Conservation (phyloP, 2,329 filamentous ascomycete species). For the Aspergillus pseudoterreus region DNA sequence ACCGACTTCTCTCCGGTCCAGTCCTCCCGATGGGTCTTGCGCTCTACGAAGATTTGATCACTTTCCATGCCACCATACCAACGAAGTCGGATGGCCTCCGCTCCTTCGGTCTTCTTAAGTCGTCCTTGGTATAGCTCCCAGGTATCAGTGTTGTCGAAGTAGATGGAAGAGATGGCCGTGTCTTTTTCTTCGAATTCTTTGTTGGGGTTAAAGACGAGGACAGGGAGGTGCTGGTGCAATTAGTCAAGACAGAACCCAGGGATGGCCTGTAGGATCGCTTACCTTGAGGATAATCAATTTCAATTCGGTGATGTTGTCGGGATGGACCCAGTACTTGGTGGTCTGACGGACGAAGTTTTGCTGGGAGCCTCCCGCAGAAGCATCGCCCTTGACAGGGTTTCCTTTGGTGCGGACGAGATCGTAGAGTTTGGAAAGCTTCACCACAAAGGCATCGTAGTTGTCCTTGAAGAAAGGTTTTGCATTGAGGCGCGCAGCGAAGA, state of each 20-base stretch:
- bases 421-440: conserved; percentile 92
- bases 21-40: conserved; percentile 97
- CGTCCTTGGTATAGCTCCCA: conserved; percentile 95
- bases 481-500: conserved; percentile 92
- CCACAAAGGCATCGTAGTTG: conserved; percentile 94
- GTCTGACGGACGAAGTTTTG: conserved; percentile 96
- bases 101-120: conserved; percentile 95
- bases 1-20: conserved; percentile 99
- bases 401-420: conserved; percentile 90
- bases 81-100: conserved; percentile 89
- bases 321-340: conserved; percentile 99
- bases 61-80: conserved; percentile 98
- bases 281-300: conserved; percentile 95
- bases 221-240: conserved; percentile 68
- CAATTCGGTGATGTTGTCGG: conserved; percentile 95
- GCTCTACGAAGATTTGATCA: conserved; percentile 93
- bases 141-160: conserved; percentile 90
- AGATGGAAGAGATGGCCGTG: conserved; percentile 95
- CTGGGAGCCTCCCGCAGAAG: conserved; percentile 83
- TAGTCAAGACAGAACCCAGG: background rate
- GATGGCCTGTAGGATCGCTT: conserved; percentile 1
- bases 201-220: conserved; percentile 93
- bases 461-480: conserved; percentile 98
- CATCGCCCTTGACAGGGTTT: conserved; percentile 88
- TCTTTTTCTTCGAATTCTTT: conserved; percentile 93